phyloP scores from a whole-genome alignment of 352 stramenopile genomes.

The Pilasporangium apinafurcum region DNA sequence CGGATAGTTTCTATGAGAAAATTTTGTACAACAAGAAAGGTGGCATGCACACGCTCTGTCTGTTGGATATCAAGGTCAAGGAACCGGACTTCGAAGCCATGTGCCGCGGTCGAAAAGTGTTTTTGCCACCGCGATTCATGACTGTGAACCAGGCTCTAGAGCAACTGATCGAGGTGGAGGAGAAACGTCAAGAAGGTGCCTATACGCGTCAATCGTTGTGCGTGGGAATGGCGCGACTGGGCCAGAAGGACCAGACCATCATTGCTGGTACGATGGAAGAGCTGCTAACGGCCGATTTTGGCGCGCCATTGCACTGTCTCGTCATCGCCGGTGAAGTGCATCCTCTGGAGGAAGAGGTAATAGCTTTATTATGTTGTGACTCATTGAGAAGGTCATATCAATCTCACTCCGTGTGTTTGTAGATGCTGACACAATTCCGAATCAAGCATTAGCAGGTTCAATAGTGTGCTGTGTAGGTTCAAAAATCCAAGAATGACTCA shows the following conservation, averaged over 20 bases:
- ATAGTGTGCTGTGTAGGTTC: too few relatives aligned
- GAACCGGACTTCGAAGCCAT: slow-evolving; percentile 98
- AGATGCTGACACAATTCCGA: slow-evolving; percentile 63
- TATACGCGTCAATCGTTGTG: slow-evolving; percentile 77
- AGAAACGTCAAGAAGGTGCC: slow-evolving; percentile 80
- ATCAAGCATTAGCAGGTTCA: slow-evolving; percentile 42
- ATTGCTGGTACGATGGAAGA: slow-evolving; percentile 95
- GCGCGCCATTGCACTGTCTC: slow-evolving; percentile 94
- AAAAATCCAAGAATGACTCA: too few relatives aligned
- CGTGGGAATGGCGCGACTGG: slow-evolving; percentile 94
- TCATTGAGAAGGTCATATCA: not conserved
- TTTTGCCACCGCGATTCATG: slow-evolving; percentile 97
- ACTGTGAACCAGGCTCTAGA: slow-evolving; percentile 93
- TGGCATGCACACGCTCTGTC: slow-evolving; percentile 97
- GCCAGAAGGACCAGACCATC: slow-evolving; percentile 91
- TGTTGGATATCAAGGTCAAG: slow-evolving; percentile 99
- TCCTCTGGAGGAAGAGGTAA: slow-evolving; percentile 94
- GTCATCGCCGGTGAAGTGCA: slow-evolving; percentile 96
- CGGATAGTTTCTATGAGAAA: slow-evolving; percentile 98
- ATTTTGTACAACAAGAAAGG: slow-evolving; percentile 94
- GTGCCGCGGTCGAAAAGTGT: slow-evolving; percentile 88
- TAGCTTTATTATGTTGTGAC: slow-evolving; percentile 14
- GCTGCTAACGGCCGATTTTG: slow-evolving; percentile 92
- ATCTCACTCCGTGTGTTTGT: not conserved
- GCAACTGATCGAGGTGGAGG: slow-evolving; percentile 95